Evolutionary conservation across 306 rosid genomes (phyloP), one percentile per base, ranked within the genome.

Genomic region (Oemleria cerasiformis): DNA sequence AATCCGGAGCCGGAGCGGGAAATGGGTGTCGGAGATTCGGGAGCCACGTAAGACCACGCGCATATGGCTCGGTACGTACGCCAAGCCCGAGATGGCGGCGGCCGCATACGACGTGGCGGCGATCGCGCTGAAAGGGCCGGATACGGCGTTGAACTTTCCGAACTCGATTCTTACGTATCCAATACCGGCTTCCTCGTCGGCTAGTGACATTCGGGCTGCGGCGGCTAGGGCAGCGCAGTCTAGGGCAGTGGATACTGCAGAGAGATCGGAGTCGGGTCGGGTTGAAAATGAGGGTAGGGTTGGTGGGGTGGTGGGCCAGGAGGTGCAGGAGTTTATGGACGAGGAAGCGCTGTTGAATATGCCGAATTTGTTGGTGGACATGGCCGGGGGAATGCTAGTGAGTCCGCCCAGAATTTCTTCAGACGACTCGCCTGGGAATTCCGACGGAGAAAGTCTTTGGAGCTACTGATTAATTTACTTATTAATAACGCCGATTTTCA

Each of bases 31-130:
- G 1, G 99, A 94, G 80, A 94, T 94, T 63, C 77, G 99, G 0
- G 96, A 94, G 90, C 99, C 99, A 12, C 91, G 95, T 42, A 91
- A 94, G 70, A 75, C 95, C 8, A 87, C 82, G 13, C 91, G 99
- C 75, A 89, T 94, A 65, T 94, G 99, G 99, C 94, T 94, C 0
- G 99, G 99, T 0, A 94, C 99, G 0, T 91, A 91, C 63, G 84
- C 92, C 0, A 81, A 83, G 2, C 79, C 97, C 0, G 97, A 94
- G 40, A 94, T 91, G 99, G 97, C 99, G 0, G 99, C 99, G 0
- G 96, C 99, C 0, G 99, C 99, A 0, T 94, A 94, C 21, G 99
- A 94, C 41, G 97, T 85, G 11, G 99, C 99, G 2, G 99, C 96
- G 9, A 80, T 94, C 8, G 92, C 97, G 0, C 78, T 94, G 36